phyloP scores from a whole-genome alignment of 2,329 filamentous ascomycete species.

The Aureobasidium vineae region DNA sequence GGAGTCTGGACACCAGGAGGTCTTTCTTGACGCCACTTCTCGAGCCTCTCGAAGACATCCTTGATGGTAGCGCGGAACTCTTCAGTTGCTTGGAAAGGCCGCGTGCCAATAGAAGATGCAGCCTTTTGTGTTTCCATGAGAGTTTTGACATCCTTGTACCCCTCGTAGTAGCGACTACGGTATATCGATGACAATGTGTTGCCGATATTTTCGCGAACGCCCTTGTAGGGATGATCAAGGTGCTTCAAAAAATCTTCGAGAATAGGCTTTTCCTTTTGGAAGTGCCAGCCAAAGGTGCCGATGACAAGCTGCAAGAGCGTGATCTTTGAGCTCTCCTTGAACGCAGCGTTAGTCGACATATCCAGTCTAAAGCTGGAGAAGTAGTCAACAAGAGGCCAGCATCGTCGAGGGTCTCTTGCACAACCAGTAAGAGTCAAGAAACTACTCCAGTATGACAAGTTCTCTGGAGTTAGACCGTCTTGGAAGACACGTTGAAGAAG shows the following conservation, averaged over 20 bases:
- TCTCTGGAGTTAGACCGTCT: constrained; percentile 93
- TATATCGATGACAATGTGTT: constrained; percentile 84
- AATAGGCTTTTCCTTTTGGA: constrained; percentile 84
- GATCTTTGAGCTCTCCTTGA: constrained; percentile 98
- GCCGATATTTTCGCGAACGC: constrained; percentile 91
- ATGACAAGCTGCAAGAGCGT: constrained; percentile 86
- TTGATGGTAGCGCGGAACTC: constrained; percentile 71
- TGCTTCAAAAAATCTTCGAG: constrained; percentile 85
- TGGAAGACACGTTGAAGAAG: constrained; percentile 81
- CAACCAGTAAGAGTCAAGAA: constrained; percentile 88
- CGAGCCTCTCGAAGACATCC: constrained; percentile 73
- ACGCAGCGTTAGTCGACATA: constrained; percentile 92
- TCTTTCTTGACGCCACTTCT: constrained; percentile 83
- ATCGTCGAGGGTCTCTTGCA: constrained; percentile 82
- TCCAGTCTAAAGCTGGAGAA: constrained; percentile 85
- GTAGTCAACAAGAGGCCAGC: constrained; percentile 80
- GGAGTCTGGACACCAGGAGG: constrained; percentile 86
- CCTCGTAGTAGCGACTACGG: constrained; percentile 90
- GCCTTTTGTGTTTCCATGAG: constrained; percentile 76
- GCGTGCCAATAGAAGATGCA: constrained; percentile 76
- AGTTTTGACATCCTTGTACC: constrained; percentile 73
- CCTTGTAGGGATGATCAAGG: constrained; percentile 96
- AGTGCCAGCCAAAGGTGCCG: constrained; percentile 91
- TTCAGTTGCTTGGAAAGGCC: constrained; percentile 74
- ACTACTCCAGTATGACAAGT: constrained; percentile 89